A percentile compares a stretch with the other conserved stretches of the same genome.
These are phyloP conservation scores for Pleurotus salmoneostramineus DNA, from an alignment of 768 basidiomycete genomes.

Conservation along the genomic window DNA sequence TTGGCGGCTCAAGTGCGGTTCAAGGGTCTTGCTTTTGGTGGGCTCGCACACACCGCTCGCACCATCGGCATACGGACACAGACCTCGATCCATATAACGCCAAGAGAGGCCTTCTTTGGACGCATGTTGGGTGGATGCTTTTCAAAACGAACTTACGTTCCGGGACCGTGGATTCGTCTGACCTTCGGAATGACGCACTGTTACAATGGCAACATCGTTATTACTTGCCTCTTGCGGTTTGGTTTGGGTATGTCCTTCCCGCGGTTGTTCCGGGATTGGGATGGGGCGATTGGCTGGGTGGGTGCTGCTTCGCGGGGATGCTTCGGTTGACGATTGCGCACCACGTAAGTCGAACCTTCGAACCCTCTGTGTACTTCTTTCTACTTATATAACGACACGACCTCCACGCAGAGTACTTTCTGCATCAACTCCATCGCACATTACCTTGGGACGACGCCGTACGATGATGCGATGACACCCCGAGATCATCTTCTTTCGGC, in stretches of 20 bases:
- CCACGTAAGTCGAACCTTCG: constrained; percentile 51
- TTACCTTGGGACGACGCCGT: constrained; percentile 76
- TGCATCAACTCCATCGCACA: constrained; percentile 89
- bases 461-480: constrained; percentile 76
- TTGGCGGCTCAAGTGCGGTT: constrained; percentile 78
- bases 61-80: constrained; percentile 83
- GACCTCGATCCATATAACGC: constrained; percentile 84
- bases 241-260: constrained; percentile 74
- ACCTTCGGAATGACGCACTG: constrained; percentile 64
- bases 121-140: constrained; percentile 84
- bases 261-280: constrained; percentile 63
- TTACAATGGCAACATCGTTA: constrained; percentile 76
- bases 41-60: constrained; percentile 79
- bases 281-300: constrained; percentile 77
- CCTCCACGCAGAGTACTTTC: constrained; percentile 62
- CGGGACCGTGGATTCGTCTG: constrained; percentile 71
- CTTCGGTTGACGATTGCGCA: constrained; percentile 72
- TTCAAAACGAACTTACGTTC: constrained; percentile 69
- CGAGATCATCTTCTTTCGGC: constrained; percentile 81
- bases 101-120: constrained; percentile 72
- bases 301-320: constrained; percentile 73
- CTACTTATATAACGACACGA: constrained; percentile 3
- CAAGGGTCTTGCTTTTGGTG: constrained; percentile 90
- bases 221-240: constrained; percentile 58
- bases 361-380: constrained; percentile 1